Base-by-base conservation (phyloP, 1,284 basidiomycete genomes). In the Austroboletus novae-zelandiae region DNA sequence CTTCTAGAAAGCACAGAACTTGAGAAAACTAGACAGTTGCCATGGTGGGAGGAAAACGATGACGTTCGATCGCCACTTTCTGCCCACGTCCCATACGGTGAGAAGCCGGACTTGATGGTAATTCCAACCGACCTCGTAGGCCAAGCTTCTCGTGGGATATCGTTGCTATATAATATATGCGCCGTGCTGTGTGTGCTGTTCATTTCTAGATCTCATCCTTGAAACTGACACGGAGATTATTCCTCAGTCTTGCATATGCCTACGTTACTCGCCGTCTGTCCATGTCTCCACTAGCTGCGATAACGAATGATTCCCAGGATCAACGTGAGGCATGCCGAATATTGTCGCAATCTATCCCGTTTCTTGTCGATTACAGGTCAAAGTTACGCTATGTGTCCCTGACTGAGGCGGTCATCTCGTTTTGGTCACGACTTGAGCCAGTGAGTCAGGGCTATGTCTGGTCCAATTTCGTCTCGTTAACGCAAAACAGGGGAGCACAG, bases 151-250 rank as follows among this genome's bases (percentile, higher is more conserved):
- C 65, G 61, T 3, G 71, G 75, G 1, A 72, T 75, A 17, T 70
- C 77, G 2, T 68, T 90, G 15, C 58, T 83, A 9, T 88, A 84
- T 57, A 91, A 90, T 51, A 68, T 86, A 30, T 77, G 74, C 39
- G 78, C 80, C 3, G 65, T 88, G n/a, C 74, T 79, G 89, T 89
- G 62, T 50, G 86, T 73, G 5, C 27, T 11, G 11, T 13, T 46
- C 48, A 18, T 43, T 35, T 14, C n/a, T n/a, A n/a, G n/a, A n/a
- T n/a, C 15, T 17, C 29, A 1, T 27, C 13, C 40, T n/a, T 34
- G 18, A n/a, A 32, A 23, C 50, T 51, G 35, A 51, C 31, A 17
- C 27, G 48, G 34, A 44, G 5, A 30, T 46, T 46, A 23, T 40
- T 39, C 23, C 44, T 29, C 48, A 89, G 87, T 49, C 71, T 89